Evolutionary conservation across 169 alveolate species (phyloP), one percentile per base, ranked within the genome.

Genomic region (Plasmodium gaboni): DNA sequence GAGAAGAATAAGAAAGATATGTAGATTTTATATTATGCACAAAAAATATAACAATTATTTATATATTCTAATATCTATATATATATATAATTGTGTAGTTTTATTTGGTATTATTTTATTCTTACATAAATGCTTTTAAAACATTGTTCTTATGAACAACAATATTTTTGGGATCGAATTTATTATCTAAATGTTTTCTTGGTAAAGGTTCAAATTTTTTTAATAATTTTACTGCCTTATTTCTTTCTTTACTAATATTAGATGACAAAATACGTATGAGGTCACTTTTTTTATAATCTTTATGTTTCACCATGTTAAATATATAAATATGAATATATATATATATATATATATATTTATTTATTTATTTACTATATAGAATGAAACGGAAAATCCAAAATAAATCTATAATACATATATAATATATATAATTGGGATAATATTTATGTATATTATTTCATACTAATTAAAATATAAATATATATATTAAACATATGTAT

Each of bases 141-240:
- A 94, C 83, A 17, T 88, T 71, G 87, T 93, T 92, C 59, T 91
- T 93, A 46, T 93, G 73, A 13, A 92, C 95, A 26, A 92, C 88
- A 22, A 92, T 94, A 74, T 90, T 90, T 50, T 74, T 78, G 13
- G 95, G 59, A 59, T 93, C 93, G 76, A 93, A 93, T 46, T 94
- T 89, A 6, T 87, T 69, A 57, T 93, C 96, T 53, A 93, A 69
- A 65, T 93, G 96, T 61, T 93, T 93, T 88, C 87, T 92, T 2
- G 96, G 96, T 38, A 92, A 88, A 9, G 96, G 96, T 73, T 93
- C 96, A 59, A 93, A 93, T 74, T 92, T 93, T 65, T 92, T 93
- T 61, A 93, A 71, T 44, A 93, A 64, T 48, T 93, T 93, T 19
- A 93, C 95, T 0, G 96, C 96, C 59, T 61, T 83, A 73, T 93